Percentiles rank a stretch among this genome's conserved stretches.
Evolutionary conservation across 2,329 filamentous ascomycete genomes (phyloP).

Genomic region (Dactylellina haptotyla): DNA sequence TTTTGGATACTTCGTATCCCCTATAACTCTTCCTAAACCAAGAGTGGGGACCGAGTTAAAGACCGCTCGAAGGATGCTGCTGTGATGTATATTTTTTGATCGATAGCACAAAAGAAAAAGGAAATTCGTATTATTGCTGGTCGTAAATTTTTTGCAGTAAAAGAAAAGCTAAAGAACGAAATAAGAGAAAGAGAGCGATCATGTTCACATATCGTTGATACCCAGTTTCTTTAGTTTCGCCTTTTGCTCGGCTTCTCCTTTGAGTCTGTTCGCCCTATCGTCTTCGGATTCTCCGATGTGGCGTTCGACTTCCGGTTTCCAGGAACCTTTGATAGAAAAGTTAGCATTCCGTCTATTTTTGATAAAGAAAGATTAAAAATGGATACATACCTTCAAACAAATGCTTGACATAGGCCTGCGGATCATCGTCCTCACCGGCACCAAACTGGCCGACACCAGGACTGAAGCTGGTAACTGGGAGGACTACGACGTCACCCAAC

Average conservation of each 20-base stretch:
- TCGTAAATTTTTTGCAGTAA: slow-evolving; percentile 8
- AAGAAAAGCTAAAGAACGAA: not conserved
- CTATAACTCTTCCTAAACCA: too few relatives aligned
- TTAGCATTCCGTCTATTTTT: slow-evolving; percentile 16
- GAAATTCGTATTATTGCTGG: slow-evolving; percentile 36
- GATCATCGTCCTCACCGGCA: slow-evolving; percentile 84
- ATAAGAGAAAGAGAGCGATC: not conserved
- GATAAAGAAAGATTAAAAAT: not conserved
- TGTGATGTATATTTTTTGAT: too few relatives aligned
- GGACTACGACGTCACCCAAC: slow-evolving; percentile 89
- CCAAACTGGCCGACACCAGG: slow-evolving; percentile 95
- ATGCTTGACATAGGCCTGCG: slow-evolving; percentile 97
- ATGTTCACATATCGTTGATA: slow-evolving; percentile 15
- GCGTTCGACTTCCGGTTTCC: slow-evolving; percentile 77
- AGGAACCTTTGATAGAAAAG: slow-evolving; percentile 69
- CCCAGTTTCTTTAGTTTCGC: slow-evolving; percentile 24
- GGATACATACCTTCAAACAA: slow-evolving; percentile 78
- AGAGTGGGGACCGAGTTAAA: too few relatives aligned
- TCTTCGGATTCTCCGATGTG: slow-evolving; percentile 70
- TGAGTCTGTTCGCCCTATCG: slow-evolving; percentile 16
- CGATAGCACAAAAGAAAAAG: too few relatives aligned
- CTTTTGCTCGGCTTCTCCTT: slow-evolving; percentile 23
- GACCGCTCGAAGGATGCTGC: too few relatives aligned
- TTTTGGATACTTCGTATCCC: too few relatives aligned
- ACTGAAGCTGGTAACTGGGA: slow-evolving; percentile 97